These are phyloP conservation scores for Metarhizium humberi DNA, from an alignment of 2,329 filamentous ascomycete species.

Conservation along the genomic window DNA sequence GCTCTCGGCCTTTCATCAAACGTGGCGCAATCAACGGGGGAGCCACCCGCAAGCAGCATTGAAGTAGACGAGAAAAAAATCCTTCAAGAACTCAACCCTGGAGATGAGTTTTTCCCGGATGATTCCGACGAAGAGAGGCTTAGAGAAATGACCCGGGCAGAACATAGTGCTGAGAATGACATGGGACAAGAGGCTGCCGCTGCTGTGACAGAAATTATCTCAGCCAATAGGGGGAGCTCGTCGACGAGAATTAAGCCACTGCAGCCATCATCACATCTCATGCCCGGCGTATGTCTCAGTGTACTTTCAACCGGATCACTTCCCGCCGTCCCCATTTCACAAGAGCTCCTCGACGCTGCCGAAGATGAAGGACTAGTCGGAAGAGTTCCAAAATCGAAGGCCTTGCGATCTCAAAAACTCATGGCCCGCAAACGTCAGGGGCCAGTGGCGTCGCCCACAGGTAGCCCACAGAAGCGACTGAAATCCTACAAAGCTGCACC, in stretches of 20 bases:
- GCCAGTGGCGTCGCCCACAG: not conserved
- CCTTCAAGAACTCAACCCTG: conserved; percentile 32
- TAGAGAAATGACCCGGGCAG: conserved; percentile 15
- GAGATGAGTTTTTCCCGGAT: conserved; percentile 39
- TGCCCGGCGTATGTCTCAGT: conserved; percentile 31
- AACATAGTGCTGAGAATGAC: not conserved
- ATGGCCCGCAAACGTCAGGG: not conserved
- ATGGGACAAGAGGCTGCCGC: not conserved
- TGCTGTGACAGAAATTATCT: not conserved
- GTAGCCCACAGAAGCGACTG: conserved; percentile 1
- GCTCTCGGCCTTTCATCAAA: conserved; percentile 34
- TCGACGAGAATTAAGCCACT: not conserved
- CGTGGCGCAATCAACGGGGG: conserved; percentile 23
- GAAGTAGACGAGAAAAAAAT: conserved; percentile 58
- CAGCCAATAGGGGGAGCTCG: not conserved
- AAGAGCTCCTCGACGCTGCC: conserved; percentile 30
- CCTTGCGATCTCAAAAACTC: not conserved
- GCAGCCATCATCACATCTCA: not conserved
- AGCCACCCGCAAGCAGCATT: conserved; percentile 37
- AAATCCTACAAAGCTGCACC: not conserved
- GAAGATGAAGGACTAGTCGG: conserved; percentile 25
- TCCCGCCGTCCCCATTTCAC: conserved; percentile 27
- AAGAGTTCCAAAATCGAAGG: conserved; percentile 9
- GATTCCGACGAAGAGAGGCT: conserved; percentile 45
- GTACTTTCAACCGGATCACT: conserved; percentile 28